Percentiles rank a stretch among this genome's conserved stretches.
Evolutionary conservation across 148 eudicot genomes (phyloP).

Genomic region (Rhododendron vialii): DNA sequence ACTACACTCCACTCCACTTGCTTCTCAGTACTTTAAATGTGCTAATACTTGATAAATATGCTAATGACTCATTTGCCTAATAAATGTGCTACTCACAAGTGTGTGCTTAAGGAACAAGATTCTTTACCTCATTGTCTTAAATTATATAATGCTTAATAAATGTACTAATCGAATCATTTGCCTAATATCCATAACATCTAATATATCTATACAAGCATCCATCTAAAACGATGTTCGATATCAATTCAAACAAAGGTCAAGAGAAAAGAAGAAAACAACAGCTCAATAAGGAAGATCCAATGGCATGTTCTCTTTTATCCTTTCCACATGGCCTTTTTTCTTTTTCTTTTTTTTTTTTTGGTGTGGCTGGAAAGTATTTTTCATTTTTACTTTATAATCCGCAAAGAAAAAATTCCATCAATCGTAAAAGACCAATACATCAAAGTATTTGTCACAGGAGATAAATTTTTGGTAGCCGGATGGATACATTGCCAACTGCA

Average conservation of each 20-base stretch:
- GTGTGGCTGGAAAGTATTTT: background rate
- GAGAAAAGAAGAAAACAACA: background rate
- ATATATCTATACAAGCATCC: background rate
- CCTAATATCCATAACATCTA: background rate
- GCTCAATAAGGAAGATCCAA: background rate
- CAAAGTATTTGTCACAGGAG: background rate
- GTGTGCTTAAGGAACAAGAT: too few species aligned
- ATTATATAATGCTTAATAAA: too few species aligned
- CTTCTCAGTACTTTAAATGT: too few species aligned
- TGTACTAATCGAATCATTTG: background rate
- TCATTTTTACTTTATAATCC: too few species aligned
- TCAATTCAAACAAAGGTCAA: background rate
- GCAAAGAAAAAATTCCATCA: background rate
- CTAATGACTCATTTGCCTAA: too few species aligned
- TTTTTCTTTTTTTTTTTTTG: background rate
- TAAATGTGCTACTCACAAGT: too few species aligned
- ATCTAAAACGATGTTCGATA: background rate
- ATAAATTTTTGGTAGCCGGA: too few species aligned
- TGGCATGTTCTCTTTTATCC: conserved; percentile 10
- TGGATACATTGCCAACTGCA: too few species aligned
- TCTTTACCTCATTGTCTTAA: background rate
- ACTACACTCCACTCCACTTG: too few species aligned
- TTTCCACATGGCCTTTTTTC: background rate
- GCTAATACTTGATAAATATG: too few species aligned
- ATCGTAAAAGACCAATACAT: background rate